Evolutionary conservation across 1,284 basidiomycete species (phyloP), one percentile per base, ranked within the genome.

Genomic region (Clitocybe nebularis): DNA sequence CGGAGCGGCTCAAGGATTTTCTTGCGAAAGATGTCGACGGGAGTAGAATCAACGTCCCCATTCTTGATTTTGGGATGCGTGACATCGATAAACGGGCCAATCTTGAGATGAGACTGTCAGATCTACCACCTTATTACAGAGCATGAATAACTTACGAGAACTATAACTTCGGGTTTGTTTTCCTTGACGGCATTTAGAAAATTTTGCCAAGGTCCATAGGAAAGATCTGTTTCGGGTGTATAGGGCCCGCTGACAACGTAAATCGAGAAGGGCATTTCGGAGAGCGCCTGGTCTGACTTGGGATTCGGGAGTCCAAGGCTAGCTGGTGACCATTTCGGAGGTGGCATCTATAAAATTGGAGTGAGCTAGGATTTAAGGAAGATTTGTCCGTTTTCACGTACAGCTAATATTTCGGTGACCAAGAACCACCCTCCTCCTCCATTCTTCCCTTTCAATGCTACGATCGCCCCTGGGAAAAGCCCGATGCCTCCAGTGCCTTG

Each of bases 381-480:
- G n/a, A n/a, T n/a, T n/a, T n/a, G n/a, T n/a, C n/a, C n/a, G n/a
- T n/a, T n/a, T 70, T 45, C 49, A 88, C 67, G 53, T 45, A 71
- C 93, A 53, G 84, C 71, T 25, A 97, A 63, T 9, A 97, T 72
- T 57, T 98, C 93, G 19, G 81, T 79, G 0, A 87, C 93, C 10
- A 82, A 73, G 59, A 97, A 99, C 61, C 80, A 82, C 2, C 81
- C 84, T 3, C 90, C 93, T 1, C 92, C 91, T 1, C 93, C 93
- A 61, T 98, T 98, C 55, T 79, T 79, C 0, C 96, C 96, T 51
- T 81, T 87, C n/a, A 97, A 60, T 2, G 87, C 90, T 0, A 89
- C 84, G 35, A 99, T 82, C 28, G 85, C 84, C 1, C 96, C 96
- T 0, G 93, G 92, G 58, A 94, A 99, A 22, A 99, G 60, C 0